Evolutionary conservation across 148 eudicot genomes (phyloP).

Genomic region (Camellia lanceoleosa): DNA sequence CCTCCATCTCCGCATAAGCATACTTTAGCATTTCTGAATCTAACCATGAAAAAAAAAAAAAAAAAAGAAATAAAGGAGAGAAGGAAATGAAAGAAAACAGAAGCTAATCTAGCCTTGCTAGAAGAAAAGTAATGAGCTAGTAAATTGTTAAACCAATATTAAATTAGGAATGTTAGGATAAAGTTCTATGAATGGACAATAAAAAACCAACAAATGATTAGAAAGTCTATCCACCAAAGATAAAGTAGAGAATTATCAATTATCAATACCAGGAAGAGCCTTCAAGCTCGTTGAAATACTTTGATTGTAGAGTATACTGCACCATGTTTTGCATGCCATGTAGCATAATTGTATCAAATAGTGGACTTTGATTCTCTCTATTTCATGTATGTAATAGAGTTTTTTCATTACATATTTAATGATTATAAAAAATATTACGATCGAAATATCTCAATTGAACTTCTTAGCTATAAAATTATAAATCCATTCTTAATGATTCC

Average conservation of each 20-base stretch:
- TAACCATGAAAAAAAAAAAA: too few species aligned
- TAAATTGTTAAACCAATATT: too few species aligned
- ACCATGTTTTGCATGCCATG: constrained; percentile 94
- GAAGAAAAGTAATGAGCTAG: too few species aligned
- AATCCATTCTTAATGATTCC: not conserved
- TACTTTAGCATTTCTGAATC: too few species aligned
- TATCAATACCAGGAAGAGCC: constrained; percentile 86
- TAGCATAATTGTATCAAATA: constrained; percentile 94
- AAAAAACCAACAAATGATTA: not conserved
- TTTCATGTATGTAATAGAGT: too few species aligned
- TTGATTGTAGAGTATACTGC: constrained; percentile 79
- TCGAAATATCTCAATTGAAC: constrained; percentile 1
- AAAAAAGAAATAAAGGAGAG: too few species aligned
- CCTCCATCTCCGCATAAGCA: too few species aligned
- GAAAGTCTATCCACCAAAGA: not conserved
- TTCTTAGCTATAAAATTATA: not conserved
- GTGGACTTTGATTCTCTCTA: constrained; percentile 53
- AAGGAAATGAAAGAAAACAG: too few species aligned
- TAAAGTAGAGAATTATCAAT: constrained; percentile 3
- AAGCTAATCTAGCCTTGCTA: too few species aligned
- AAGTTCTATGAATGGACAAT: too few species aligned
- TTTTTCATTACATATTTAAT: constrained; percentile 85
- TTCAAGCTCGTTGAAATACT: constrained; percentile 85
- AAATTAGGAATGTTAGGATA: not conserved
- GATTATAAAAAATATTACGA: too few species aligned